A percentile compares a stretch with the other conserved stretches of the same genome.
Conservation (phyloP, 306 rosid genomes). For the Lathyrus aphaca region DNA sequence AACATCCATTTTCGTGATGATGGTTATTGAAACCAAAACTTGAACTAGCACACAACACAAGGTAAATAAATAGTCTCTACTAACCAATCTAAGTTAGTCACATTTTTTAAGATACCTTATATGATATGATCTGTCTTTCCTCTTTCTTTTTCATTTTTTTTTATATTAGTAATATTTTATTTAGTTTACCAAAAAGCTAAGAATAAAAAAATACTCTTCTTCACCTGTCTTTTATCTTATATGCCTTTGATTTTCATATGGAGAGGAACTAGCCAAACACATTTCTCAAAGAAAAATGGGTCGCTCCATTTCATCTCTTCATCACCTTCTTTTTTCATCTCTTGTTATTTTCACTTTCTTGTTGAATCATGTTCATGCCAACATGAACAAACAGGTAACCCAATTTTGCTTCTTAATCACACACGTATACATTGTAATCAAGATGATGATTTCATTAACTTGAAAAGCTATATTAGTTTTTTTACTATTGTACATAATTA, state of each 20-base stretch:
- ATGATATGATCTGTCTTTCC: background rate
- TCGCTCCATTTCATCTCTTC: constrained; percentile 10
- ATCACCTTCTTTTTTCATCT: constrained; percentile 28
- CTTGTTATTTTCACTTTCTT: constrained; percentile 24
- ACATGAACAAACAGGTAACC: constrained; percentile 39
- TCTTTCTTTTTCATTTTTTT: background rate
- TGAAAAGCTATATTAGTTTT: no score
- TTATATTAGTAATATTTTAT: background rate
- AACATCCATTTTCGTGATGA: background rate
- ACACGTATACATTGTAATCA: background rate
- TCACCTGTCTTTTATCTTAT: background rate
- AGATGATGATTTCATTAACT: constrained; percentile 1
- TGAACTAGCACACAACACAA: background rate
- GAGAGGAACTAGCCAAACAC: background rate
- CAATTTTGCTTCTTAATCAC: background rate
- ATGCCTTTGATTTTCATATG: background rate
- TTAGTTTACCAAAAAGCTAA: background rate
- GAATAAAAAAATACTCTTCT: background rate
- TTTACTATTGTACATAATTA: background rate
- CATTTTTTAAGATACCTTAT: background rate
- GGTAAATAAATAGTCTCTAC: background rate
- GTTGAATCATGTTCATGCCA: constrained; percentile 32
- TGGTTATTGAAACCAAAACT: background rate
- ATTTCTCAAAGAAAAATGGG: constrained; percentile 23
- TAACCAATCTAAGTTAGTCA: background rate